Conservation (phyloP, 371 early-diverging fungal species). For the Gilbertella persicaria region DNA sequence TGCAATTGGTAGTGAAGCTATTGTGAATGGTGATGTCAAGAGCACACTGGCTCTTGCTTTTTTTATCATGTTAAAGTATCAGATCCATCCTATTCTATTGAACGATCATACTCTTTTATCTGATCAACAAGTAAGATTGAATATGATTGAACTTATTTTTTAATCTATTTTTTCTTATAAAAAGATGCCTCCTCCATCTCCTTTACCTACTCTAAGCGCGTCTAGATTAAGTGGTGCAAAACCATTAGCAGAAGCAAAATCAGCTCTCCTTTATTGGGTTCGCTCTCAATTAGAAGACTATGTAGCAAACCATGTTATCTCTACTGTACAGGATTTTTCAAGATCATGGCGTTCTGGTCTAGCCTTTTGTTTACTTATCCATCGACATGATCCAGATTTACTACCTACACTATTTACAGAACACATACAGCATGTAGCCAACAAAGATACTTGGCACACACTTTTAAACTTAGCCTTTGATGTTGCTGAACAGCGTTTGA, state of each 20-base stretch:
- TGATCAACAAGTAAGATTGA: not conserved
- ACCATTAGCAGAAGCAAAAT: conserved; percentile 48
- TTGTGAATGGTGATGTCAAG: conserved; percentile 84
- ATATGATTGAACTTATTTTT: not conserved
- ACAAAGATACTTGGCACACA: conserved; percentile 32
- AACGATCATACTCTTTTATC: not conserved
- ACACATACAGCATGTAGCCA: conserved; percentile 17
- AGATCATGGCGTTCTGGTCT: conserved; percentile 73
- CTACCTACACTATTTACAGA: conserved; percentile 56
- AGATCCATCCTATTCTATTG: conserved; percentile 50
- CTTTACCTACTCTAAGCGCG: conserved; percentile 21
- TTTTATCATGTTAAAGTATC: conserved; percentile 75
- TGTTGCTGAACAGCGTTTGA: conserved; percentile 33
- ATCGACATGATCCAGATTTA: conserved; percentile 64
- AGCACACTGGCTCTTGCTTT: conserved; percentile 80
- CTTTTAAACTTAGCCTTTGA: conserved; percentile 36
- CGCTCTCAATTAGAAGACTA: conserved; percentile 63
- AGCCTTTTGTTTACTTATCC: conserved; percentile 71
- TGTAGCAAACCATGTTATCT: conserved; percentile 47
- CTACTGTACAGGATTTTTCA: conserved; percentile 64
- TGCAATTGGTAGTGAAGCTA: conserved; percentile 80
- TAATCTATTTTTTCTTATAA: not conserved
- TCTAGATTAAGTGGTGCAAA: conserved; percentile 13
- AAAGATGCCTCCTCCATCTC: conserved; percentile 19
- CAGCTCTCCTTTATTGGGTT: conserved; percentile 68